Conservation (phyloP, 768 basidiomycete species). For the Clitopilus hobsonii region DNA sequence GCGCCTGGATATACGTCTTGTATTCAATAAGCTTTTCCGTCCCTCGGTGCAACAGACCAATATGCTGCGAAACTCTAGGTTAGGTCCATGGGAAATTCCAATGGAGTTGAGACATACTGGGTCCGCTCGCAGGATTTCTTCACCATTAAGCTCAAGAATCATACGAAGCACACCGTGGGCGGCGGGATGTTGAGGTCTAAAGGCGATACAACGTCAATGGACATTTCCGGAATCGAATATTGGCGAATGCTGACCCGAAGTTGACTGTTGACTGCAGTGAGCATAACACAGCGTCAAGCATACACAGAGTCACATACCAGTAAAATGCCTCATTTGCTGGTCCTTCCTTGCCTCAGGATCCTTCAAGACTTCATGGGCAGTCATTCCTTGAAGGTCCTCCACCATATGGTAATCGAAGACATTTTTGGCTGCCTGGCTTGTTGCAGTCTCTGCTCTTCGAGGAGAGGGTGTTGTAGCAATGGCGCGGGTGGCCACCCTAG, state of each 20-base stretch:
- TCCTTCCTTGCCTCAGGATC: conserved; percentile 72
- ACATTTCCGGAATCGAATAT: not conserved
- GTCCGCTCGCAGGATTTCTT: conserved; percentile 86
- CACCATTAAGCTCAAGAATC: conserved; percentile 96
- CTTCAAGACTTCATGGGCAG: conserved; percentile 73
- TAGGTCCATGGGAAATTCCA: not conserved
- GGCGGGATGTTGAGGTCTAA: conserved; percentile 94
- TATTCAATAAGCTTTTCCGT: conserved; percentile 99
- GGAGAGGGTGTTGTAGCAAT: not conserved
- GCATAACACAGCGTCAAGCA: not conserved
- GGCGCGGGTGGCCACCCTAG: not conserved
- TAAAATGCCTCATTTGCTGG: conserved; percentile 88
- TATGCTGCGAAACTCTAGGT: conserved; percentile 49
- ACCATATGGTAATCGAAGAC: conserved; percentile 68
- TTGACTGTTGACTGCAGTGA: conserved; percentile 56
- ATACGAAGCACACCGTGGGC: conserved; percentile 97
- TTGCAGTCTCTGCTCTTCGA: conserved; percentile 12
- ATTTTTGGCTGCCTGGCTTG: conserved; percentile 32
- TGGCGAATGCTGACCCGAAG: conserved; percentile 67
- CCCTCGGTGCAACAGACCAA: conserved; percentile 93
- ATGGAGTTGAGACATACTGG: conserved; percentile 45
- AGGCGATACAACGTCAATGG: conserved; percentile 1
- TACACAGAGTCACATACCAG: conserved; percentile 47
- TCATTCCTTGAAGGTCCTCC: conserved; percentile 81
- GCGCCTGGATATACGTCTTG: conserved; percentile 96